Evolutionary conservation across 164 flowering plant genomes (phyloP).

Genomic region (Vitis riparia): DNA sequence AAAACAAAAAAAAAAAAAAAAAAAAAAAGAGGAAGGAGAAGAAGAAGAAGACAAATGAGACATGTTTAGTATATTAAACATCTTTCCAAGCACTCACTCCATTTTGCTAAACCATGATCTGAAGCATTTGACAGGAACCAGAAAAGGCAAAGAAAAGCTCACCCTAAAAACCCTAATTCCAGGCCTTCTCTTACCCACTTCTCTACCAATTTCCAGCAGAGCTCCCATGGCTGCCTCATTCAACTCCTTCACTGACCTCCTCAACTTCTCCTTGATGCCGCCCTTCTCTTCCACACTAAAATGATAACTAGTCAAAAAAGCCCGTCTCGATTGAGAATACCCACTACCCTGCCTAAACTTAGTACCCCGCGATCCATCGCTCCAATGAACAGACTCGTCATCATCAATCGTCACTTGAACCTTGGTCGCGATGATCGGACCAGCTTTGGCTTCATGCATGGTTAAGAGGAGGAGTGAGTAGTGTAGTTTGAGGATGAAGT

Average conservation of each 20-base stretch:
- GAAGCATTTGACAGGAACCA: conserved; percentile 6
- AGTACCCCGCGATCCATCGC: no score
- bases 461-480: background rate
- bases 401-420: background rate
- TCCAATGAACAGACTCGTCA: background rate
- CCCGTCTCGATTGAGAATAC: conserved; percentile 29
- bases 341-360: background rate
- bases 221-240: conserved; percentile 13
- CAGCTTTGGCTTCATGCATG: conserved; percentile 20
- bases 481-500: no score
- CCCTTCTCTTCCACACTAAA: conserved; percentile 11
- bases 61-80: no score
- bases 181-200: conserved; percentile 5
- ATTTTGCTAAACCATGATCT: conserved; percentile 1
- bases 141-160: background rate
- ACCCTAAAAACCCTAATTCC: conserved; percentile 6
- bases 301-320: conserved; percentile 39
- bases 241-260: conserved; percentile 21
- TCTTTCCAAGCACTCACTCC: background rate
- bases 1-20: background rate
- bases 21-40: background rate
- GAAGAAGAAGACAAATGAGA: background rate
- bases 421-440: conserved; percentile 17
- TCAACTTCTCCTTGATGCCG: conserved; percentile 24
- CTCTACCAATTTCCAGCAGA: conserved; percentile 9